Percentiles rank a stretch among this genome's conserved stretches.
phyloP scores from a whole-genome alignment of 768 basidiomycete species.

The Boletus rubescentipes region DNA sequence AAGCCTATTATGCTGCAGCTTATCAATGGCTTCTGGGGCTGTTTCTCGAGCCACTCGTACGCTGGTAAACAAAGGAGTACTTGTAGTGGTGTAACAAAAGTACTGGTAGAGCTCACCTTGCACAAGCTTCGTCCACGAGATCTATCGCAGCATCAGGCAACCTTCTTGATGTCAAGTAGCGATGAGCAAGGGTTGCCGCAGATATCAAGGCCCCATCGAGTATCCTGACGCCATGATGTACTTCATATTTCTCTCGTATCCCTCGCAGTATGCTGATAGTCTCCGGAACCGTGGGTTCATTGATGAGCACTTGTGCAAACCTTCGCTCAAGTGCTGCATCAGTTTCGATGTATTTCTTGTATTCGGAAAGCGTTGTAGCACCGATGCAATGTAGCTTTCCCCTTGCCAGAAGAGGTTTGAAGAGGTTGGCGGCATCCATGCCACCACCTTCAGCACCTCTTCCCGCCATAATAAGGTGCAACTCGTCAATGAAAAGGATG shows the following conservation, averaged over 20 bases:
- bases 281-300: conserved; percentile 86
- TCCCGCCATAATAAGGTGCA: conserved; percentile 93
- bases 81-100: not conserved
- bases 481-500: conserved; percentile 93
- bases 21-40: conserved; percentile 90
- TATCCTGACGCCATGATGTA: conserved; percentile 89
- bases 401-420: conserved; percentile 89
- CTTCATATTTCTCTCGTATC: conserved; percentile 91
- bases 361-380: conserved; percentile 91
- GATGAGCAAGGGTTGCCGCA: conserved; percentile 89
- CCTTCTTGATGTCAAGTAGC: conserved; percentile 81
- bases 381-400: conserved; percentile 80
- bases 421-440: conserved; percentile 91
- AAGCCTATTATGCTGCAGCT: conserved; percentile 82
- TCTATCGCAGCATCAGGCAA: conserved; percentile 89
- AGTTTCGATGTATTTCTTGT: conserved; percentile 90
- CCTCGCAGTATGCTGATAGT: conserved; percentile 94
- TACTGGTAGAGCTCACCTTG: conserved; percentile 52
- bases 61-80: conserved; percentile 36
- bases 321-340: conserved; percentile 89
- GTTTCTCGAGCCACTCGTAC: conserved; percentile 93
- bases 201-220: conserved; percentile 84
- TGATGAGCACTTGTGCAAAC: conserved; percentile 91
- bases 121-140: conserved; percentile 89
- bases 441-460: conserved; percentile 79